Evolutionary conservation across 2,329 filamentous ascomycete species (phyloP), one percentile per base, ranked within the genome.

Genomic region (Ophiosphaerella herpotricha): DNA sequence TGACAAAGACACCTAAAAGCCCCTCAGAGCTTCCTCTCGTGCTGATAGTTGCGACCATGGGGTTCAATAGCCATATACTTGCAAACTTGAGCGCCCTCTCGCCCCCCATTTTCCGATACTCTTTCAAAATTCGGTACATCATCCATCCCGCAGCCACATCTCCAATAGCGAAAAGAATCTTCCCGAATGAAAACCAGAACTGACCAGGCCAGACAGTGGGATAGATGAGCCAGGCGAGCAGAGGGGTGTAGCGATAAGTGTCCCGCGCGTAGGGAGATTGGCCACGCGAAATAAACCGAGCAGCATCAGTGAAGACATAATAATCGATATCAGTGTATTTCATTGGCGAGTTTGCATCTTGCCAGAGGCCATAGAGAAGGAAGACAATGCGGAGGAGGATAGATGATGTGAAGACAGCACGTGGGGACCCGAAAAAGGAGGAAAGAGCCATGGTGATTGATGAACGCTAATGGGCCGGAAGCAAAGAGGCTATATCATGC

Each of bases 251-350:
- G 52, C 94, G 89, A 78, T 99, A 99, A 0, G 94, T 99, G 67
- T 94, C 93, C 46, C 94, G 85, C 35, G 83, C 82, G 72, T 99
- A 99, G 1, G 94, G 94, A 0, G 89, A 90, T 39, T 77, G 75
- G 3, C 83, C 83, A n/a, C 75, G 78, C 3, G 86, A 77, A 37
- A 90, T 77, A 74, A 89, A 93, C 58, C 89, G 88, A 2, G 94
- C 85, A 23, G 94, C 94, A 73, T 97, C 93, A 41, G 94, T 97
- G 79, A 99, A 99, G 72, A 99, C 94, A 58, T 91, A 86, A 76
- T 99, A 99, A 80, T 99, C 94, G 65, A 99, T 97, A 75, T 99
- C 94, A 43, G 94, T 99, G 79, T 97, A 99, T 77, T 97, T 97
- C 68, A 99, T 78, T 12, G 93, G 87, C 7, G 91, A 95, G 75